Percentiles rank a stretch among this genome's conserved stretches.
These are phyloP conservation scores for Centella asiatica DNA, from an alignment of 129 eudicot species.

Conservation along the genomic window DNA sequence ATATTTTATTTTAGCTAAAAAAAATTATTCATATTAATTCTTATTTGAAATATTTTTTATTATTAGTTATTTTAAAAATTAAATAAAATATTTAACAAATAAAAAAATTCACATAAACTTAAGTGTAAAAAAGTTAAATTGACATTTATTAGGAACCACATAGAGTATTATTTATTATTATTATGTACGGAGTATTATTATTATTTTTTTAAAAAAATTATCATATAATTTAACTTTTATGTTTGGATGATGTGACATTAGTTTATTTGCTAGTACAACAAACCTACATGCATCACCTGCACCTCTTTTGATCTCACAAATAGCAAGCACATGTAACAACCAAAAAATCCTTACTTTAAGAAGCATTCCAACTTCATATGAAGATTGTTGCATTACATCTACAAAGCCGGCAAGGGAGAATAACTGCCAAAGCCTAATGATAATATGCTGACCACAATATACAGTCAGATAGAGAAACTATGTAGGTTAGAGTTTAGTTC, in stretches of 20 bases:
- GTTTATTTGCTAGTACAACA: background rate
- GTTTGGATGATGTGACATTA: background rate
- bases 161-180: too few species aligned
- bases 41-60: too few species aligned
- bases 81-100: too few species aligned
- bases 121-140: too few species aligned
- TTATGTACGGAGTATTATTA: too few species aligned
- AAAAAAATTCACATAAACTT: too few species aligned
- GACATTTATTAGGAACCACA: too few species aligned
- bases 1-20: too few species aligned
- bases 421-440: background rate
- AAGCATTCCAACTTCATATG: too few species aligned
- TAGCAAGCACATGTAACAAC: constrained; percentile 3
- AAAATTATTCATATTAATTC: too few species aligned
- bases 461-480: too few species aligned
- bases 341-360: background rate
- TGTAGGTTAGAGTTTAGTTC: background rate
- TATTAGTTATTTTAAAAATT: too few species aligned
- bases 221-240: background rate
- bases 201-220: background rate
- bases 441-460: background rate
- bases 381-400: background rate
- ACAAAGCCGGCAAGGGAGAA: background rate
- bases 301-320: background rate
- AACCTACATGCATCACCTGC: background rate